Conservation (phyloP, 352 stramenopile genomes). For the Phytophthora hybrid region DNA sequence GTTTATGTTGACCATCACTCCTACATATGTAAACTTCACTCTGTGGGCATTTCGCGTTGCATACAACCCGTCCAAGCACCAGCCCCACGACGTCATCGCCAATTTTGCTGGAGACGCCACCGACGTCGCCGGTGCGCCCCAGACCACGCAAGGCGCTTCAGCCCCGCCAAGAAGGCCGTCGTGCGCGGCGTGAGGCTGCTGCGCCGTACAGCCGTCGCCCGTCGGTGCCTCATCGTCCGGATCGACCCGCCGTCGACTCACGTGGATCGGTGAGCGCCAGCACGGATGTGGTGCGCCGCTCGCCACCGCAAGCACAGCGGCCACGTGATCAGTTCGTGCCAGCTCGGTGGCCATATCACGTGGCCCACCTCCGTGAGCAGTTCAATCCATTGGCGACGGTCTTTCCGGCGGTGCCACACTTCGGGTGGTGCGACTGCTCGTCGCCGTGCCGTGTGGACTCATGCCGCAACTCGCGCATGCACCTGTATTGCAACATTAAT, state of each 20-base stretch:
- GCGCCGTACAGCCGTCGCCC: neutral
- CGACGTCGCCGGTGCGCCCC: neutral
- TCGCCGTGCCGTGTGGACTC: neutral
- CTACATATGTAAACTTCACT: neutral
- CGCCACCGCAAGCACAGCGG: neutral
- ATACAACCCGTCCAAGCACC: neutral
- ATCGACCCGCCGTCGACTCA: neutral
- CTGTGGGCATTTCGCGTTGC: neutral
- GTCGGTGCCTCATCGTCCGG: neutral
- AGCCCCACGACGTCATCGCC: neutral
- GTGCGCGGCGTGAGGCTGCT: neutral
- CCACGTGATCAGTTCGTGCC: neutral
- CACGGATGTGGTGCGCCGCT: neutral
- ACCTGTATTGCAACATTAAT: neutral
- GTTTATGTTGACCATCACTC: slow-evolving; percentile 18
- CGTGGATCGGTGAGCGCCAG: neutral
- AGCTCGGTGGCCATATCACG: neutral
- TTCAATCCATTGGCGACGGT: neutral
- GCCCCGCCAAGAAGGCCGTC: neutral
- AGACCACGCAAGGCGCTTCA: neutral
- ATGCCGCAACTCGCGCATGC: neutral
- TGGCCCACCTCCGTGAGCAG: neutral
- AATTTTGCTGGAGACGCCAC: neutral
- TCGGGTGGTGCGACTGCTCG: neutral
- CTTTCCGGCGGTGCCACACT: neutral